Evolutionary conservation across 306 rosid genomes (phyloP).

Genomic region (Carpinus fangiana): DNA sequence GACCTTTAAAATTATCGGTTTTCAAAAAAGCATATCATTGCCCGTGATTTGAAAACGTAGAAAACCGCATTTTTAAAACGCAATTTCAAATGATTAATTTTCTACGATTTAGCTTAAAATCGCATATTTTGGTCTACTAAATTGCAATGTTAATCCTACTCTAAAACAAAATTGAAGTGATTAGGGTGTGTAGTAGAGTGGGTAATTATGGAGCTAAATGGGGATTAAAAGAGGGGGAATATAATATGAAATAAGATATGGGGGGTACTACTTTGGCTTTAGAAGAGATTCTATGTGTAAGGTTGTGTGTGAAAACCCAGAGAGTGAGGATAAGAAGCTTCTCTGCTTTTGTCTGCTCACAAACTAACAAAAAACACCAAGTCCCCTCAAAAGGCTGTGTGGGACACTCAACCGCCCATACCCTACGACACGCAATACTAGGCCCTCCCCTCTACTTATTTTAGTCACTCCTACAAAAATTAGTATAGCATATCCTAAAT

Average conservation of each 20-base stretch:
- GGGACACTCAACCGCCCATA: slow-evolving; percentile 58
- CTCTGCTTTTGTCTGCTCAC: slow-evolving; percentile 98
- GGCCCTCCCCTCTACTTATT: slow-evolving; percentile 9
- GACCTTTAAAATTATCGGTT: no score
- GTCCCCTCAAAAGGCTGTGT: slow-evolving; percentile 46
- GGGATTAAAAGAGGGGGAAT: slow-evolving; percentile 19
- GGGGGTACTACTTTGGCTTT: slow-evolving; percentile 39
- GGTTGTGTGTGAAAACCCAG: slow-evolving; percentile 62
- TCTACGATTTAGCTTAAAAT: no score
- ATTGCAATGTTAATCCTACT: no score
- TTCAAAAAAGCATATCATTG: no score
- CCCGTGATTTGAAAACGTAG: no score
- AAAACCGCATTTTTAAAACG: no score
- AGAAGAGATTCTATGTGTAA: slow-evolving; percentile 69
- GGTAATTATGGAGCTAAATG: slow-evolving; percentile 2
- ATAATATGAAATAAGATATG: neutral
- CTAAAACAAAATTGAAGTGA: no score
- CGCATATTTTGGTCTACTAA: no score
- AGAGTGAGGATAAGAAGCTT: slow-evolving; percentile 80
- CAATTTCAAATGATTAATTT: no score
- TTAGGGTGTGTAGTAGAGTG: neutral
- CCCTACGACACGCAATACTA: slow-evolving; percentile 74
- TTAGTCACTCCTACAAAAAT: slow-evolving; percentile 22
- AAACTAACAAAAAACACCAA: slow-evolving; percentile 69
- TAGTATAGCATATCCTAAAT: no score